phyloP scores from a whole-genome alignment of 768 basidiomycete species.

The Mycena galericulata region DNA sequence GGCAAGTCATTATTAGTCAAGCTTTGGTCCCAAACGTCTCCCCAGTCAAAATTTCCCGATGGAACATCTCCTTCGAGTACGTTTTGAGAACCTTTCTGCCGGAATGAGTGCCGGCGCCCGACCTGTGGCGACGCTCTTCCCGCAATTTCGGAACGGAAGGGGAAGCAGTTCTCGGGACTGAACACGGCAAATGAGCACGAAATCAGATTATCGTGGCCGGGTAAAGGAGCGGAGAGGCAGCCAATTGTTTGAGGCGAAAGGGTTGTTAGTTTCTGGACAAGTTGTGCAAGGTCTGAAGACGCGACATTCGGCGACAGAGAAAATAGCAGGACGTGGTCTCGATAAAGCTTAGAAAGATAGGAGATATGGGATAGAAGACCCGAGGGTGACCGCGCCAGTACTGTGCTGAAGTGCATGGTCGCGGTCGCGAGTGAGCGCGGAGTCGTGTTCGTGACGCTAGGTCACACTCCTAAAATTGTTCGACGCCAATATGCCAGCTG shows the following conservation, averaged over 20 bases:
- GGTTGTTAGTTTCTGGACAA: constrained; percentile 53
- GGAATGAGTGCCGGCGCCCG: constrained; percentile 77
- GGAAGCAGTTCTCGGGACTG: constrained; percentile 52
- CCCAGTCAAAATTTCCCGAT: constrained; percentile 57
- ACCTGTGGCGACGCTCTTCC: constrained; percentile 72
- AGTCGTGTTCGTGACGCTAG: too few relatives aligned
- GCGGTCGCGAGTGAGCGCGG: neutral
- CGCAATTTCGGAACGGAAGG: constrained; percentile 74
- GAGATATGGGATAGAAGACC: constrained; percentile 50
- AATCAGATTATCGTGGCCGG: constrained; percentile 45
- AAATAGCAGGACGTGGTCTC: constrained; percentile 59
- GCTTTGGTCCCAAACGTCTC: constrained; percentile 59
- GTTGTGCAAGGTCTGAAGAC: constrained; percentile 51
- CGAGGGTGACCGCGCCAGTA: constrained; percentile 52
- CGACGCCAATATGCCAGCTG: constrained; percentile 15
- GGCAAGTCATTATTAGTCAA: constrained; percentile 47
- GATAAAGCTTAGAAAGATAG: constrained; percentile 44
- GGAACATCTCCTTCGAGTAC: constrained; percentile 30
- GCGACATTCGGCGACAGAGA: constrained; percentile 59
- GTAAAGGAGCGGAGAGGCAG: constrained; percentile 69
- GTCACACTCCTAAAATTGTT: neutral
- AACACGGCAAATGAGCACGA: constrained; percentile 72
- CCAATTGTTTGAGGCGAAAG: constrained; percentile 62
- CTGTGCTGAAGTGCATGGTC: constrained; percentile 53
- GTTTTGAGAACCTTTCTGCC: constrained; percentile 45